Evolutionary conservation across 2,329 filamentous ascomycete species (phyloP), one percentile per base, ranked within the genome.

Genomic region (Neophaeococcomyces aloes): DNA sequence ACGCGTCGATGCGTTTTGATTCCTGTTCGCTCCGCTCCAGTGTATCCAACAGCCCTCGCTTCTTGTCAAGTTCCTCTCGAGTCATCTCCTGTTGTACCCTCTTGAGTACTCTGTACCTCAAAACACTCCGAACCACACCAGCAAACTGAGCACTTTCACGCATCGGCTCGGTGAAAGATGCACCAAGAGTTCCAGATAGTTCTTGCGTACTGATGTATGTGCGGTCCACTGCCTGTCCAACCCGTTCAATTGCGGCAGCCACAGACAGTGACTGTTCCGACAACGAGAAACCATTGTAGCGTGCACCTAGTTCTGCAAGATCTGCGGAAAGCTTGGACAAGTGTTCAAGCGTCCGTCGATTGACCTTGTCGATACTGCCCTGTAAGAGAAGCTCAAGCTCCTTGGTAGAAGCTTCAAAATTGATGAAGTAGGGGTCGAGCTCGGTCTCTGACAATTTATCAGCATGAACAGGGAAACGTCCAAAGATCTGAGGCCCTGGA

Each of bases 1-100:
- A 95, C 53, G 94, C 84, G 57, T 96, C 89, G 48, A 98, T 91
- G 36, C 93, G 79, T 58, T 84, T 84, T 1, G 91, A 88, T 66
- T 98, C 91, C 4, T 83, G 75, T 64, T 98, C 91, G 58, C 89
- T 96, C 46, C 80, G 78, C 66, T 98, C 91, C n/a, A 98, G 69
- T 37, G 88, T 83, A 34, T 94, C 86, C 11, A 98, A 72, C 10
- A 91, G 72, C 2, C 75, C 69, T 56, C 76, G 79, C 68, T 96
- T 96, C 71, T 89, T 94, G 44, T 81, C 76, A 8, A 98, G 71
- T 56, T 98, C 88, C 47, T 98, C 91, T 34, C 82, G 81, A 1
- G 91, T 96, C 80, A 96, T 89, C 59, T 98, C 91, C 62, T 96
- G 87, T 60, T 98, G 91, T 42, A 98, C 86, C 36, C 91, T 77